phyloP scores from a whole-genome alignment of 2,329 filamentous ascomycete genomes.

The Claviceps pusilla region DNA sequence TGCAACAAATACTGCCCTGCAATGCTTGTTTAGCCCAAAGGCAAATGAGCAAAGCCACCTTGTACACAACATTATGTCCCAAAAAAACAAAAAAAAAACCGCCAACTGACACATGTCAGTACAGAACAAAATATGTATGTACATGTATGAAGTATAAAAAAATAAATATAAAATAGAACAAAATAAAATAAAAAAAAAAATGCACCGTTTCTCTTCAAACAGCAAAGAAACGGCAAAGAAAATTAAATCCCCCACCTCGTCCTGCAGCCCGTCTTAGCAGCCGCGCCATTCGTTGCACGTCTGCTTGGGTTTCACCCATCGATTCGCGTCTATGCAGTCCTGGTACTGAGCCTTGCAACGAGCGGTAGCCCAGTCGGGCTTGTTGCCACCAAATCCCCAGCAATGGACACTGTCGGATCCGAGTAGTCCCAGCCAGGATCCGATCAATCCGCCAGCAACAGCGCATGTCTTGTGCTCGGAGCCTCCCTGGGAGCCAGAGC shows the following conservation, averaged over 20 bases:
- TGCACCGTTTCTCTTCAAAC: background rate
- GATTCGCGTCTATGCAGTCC: conserved; percentile 32
- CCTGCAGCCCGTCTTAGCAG: conserved; percentile 6
- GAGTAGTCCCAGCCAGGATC: conserved; percentile 5
- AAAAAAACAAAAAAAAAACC: too few species aligned
- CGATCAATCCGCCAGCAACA: background rate
- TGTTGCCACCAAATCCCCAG: conserved; percentile 18
- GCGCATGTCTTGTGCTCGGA: conserved; percentile 3
- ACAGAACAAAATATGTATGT: background rate
- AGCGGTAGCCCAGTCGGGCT: conserved; percentile 16
- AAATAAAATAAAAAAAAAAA: background rate
- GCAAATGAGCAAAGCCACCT: background rate
- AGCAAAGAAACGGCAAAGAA: background rate
- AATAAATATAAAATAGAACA: background rate
- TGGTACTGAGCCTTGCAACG: conserved; percentile 35
- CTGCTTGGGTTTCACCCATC: conserved; percentile 17
- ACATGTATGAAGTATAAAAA: background rate
- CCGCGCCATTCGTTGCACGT: conserved; percentile 26
- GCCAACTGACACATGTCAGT: background rate
- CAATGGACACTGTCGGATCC: conserved; percentile 7
- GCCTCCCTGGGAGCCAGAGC: background rate
- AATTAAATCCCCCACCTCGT: too few species aligned
- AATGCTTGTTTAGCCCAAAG: too few species aligned
- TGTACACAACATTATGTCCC: background rate
- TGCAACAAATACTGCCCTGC: too few species aligned